Base-by-base conservation (phyloP, 1,139 yeast species). In the Blastobotrys malaysiensis region DNA sequence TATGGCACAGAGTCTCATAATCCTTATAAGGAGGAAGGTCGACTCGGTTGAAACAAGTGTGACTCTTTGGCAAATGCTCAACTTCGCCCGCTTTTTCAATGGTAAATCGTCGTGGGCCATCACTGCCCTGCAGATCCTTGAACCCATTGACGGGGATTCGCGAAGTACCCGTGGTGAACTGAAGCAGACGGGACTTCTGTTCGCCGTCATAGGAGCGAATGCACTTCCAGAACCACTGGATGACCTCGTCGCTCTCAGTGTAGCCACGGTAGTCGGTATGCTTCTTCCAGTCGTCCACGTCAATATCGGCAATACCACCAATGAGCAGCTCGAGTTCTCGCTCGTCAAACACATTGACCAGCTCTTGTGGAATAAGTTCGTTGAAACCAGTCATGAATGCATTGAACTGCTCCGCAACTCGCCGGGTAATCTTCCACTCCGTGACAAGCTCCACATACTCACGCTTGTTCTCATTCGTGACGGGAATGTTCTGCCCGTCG, bases 121-220 rank as follows among this genome's bases (percentile, higher is more conserved):
- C 99, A 19, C 96, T 87, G 60, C 99, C 99, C 74, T 93, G 99
- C 64, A 93, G 78, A 73, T 93, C 99, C 73, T 93, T 93, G 77
- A 93, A 93, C 45, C 99, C 99, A 72, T 93, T 93, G 61, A 93
- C 99, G 2, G 99, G 99, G 57, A 95, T 91, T 76, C 99, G 87
- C 21, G 97, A 89, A 1, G 99, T 93, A 77, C 99, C 99, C 0
- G 99, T 93, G 18, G 98, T 91, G 69, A 93, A 93, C 73, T 95
- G 99, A 65, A 93, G 77, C 67, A 93, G 77, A 72, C 99, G 83
- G 1, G 98, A 96, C 73, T 91, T 88, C 71, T 91, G 97, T 73
- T 93, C 99, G 52, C 91, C 82, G 70, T 91, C 98, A 97, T 97
- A 91, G 68, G 86, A 88, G 53, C 86, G 79, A 63, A 95, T 84